Base-by-base conservation (phyloP, 1,284 basidiomycete species). In the Ustilago vetiveriae region DNA sequence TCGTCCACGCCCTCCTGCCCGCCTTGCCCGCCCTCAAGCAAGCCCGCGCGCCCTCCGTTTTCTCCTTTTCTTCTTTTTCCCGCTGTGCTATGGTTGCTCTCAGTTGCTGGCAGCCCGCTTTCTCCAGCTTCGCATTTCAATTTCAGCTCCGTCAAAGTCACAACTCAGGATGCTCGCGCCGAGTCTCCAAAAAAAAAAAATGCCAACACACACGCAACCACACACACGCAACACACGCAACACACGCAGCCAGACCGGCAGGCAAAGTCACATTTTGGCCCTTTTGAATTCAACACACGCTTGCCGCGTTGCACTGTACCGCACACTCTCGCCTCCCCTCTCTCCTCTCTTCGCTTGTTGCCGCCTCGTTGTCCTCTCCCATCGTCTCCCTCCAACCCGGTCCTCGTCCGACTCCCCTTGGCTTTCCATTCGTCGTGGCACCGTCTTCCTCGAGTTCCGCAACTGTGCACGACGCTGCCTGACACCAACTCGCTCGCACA, bases 191-290 rank as follows among this genome's bases (percentile, higher is more conserved):
- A 14, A 30, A 30, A 30, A 30, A 30, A 8, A 30, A 30, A 30
- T 13, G 17, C 37, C 24, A 41, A 22, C 37, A 40, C 33, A 30
- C 24, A 51, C 24, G 22, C 47, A 26, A n/a, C n/a, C 37, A 41
- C 39, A 22, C 39, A 17, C 48, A 30, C 29, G 23, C 48, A 30
- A 43, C 40, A 33, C 49, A 42, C 50, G 23, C 32, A 37, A 40
- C 10, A 27, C 29, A 36, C 49, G 21, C 22, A 6, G 36, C 35
- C 30, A 24, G 27, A 39, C 27, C 22, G 17, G n/a, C 36, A 16
- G 21, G 16, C 35, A 44, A 13, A 30, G 13, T 22, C 39, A 42
- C 53, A 47, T 45, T 16, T 50, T 35, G 49, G 27, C 39, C 23
- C 23, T 26, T 39, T 39, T 10, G 19, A 22, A 22, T 22, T 14